These are phyloP conservation scores for Venturia carpophila DNA, from an alignment of 2,329 filamentous ascomycete genomes.

Conservation along the genomic window DNA sequence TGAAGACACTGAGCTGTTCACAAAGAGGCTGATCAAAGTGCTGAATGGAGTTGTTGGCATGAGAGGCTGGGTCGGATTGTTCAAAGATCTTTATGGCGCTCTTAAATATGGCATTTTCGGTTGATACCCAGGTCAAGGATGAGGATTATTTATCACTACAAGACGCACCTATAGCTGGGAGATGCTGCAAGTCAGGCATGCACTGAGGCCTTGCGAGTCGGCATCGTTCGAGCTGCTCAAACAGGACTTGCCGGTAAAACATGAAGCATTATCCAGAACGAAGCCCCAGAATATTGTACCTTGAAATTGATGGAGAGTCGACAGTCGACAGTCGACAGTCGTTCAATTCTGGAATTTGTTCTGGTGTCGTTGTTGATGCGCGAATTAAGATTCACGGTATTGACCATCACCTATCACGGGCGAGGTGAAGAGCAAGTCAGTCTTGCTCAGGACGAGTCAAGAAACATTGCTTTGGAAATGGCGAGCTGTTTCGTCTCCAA, in stretches of 20 bases:
- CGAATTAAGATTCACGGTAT: background rate
- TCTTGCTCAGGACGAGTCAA: background rate
- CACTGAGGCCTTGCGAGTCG: background rate
- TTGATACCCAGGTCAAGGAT: slow-evolving; percentile 6
- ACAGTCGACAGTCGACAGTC: background rate
- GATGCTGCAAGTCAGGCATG: background rate
- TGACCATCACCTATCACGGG: background rate
- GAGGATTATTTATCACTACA: background rate
- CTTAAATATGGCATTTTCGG: slow-evolving; percentile 17
- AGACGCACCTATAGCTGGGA: background rate
- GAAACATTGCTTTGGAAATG: background rate
- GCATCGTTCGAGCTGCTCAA: background rate
- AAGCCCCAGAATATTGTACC: background rate
- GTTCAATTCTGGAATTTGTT: background rate
- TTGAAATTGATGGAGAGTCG: background rate
- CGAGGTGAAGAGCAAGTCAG: background rate
- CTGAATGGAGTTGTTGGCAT: slow-evolving; percentile 44
- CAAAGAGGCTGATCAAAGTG: slow-evolving; percentile 45
- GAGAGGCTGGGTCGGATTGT: slow-evolving; percentile 49
- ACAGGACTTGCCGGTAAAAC: too few species aligned
- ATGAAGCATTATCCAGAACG: background rate
- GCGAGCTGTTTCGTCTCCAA: background rate
- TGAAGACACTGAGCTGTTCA: slow-evolving; percentile 49
- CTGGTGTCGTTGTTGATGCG: background rate
- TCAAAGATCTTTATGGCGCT: slow-evolving; percentile 29